A percentile compares a stretch with the other conserved stretches of the same genome.
phyloP scores from a whole-genome alignment of 2,329 filamentous ascomycete genomes.

The Didymella pinodella region DNA sequence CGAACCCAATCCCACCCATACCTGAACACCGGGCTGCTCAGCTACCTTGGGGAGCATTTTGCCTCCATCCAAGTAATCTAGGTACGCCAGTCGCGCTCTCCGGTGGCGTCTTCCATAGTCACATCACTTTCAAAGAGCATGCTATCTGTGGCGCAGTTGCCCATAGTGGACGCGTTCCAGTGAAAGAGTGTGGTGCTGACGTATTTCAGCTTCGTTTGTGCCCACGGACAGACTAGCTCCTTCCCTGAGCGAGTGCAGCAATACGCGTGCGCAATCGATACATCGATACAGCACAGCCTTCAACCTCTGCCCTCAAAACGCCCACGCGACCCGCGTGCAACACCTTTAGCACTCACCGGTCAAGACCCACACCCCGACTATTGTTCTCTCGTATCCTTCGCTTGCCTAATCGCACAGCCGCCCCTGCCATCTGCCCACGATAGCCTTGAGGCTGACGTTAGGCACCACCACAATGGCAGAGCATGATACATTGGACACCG shows the following conservation, averaged over 20 bases:
- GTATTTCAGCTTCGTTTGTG: slow-evolving; percentile 5
- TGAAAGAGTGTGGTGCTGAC: slow-evolving; percentile 2
- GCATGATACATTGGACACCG: slow-evolving; percentile 33
- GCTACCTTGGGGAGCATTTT: slow-evolving; percentile 8
- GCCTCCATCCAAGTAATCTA: slow-evolving; percentile 20
- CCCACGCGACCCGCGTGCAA: slow-evolving; percentile 4
- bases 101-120: slow-evolving; percentile 1
- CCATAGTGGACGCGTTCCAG: neutral
- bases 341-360: slow-evolving; percentile 34
- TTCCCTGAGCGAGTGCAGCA: slow-evolving; percentile 7
- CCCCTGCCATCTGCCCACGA: slow-evolving; percentile 22
- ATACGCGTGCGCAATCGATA: slow-evolving; percentile 19
- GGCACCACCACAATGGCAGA: slow-evolving; percentile 43
- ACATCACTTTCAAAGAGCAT: slow-evolving; percentile 9
- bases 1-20: slow-evolving; percentile 1
- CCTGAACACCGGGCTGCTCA: slow-evolving; percentile 6
- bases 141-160: slow-evolving; percentile 16
- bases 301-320: slow-evolving; percentile 2
- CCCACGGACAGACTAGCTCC: slow-evolving; percentile 2
- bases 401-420: slow-evolving; percentile 33
- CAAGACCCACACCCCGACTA: slow-evolving; percentile 36
- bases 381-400: slow-evolving; percentile 39
- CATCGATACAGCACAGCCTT: slow-evolving; percentile 13
- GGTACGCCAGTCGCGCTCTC: slow-evolving; percentile 20
- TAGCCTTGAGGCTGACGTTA: slow-evolving; percentile 22